A percentile compares a stretch with the other conserved stretches of the same genome.
Conservation (phyloP, 2,329 filamentous ascomycete genomes). For the Colletotrichum tanaceti region DNA sequence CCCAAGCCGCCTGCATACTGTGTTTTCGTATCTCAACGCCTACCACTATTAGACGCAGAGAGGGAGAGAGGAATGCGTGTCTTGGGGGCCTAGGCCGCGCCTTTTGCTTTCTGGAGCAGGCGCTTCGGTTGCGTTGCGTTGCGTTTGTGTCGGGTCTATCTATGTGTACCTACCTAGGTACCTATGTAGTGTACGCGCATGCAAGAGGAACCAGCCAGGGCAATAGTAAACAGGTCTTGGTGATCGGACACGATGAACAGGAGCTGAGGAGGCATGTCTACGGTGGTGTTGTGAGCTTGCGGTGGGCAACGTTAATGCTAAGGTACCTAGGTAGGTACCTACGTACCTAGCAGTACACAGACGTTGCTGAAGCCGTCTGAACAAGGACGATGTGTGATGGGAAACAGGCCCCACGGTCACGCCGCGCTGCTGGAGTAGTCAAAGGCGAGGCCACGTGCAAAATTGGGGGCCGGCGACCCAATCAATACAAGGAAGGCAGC, state of each 20-base stretch:
- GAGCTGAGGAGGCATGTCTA: background rate
- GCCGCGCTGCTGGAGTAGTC: background rate
- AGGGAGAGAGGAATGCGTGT: slow-evolving; percentile 17
- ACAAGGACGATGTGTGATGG: background rate
- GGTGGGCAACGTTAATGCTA: too few species aligned
- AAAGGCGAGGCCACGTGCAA: background rate
- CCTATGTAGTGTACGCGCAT: too few species aligned
- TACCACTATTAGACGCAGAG: too few species aligned
- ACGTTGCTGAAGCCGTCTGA: background rate
- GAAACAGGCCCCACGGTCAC: slow-evolving; percentile 1
- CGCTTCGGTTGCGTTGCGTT: slow-evolving; percentile 14
- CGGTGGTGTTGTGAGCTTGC: background rate
- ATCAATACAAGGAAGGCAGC: too few species aligned
- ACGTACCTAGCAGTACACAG: too few species aligned
- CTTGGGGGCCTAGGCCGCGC: background rate
- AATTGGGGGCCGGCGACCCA: background rate
- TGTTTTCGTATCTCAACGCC: slow-evolving; percentile 8
- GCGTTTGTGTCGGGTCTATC: background rate
- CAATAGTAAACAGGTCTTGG: slow-evolving; percentile 7
- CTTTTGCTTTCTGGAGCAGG: slow-evolving; percentile 6
- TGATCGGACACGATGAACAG: background rate
- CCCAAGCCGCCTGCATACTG: slow-evolving; percentile 8
- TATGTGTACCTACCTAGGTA: too few species aligned
- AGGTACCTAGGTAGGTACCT: too few species aligned
- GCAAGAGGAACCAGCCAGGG: slow-evolving; percentile 9